Percentiles rank a stretch among this genome's conserved stretches.
phyloP scores from a whole-genome alignment of 179 eudicot genomes.

The Spergularia azorica region DNA sequence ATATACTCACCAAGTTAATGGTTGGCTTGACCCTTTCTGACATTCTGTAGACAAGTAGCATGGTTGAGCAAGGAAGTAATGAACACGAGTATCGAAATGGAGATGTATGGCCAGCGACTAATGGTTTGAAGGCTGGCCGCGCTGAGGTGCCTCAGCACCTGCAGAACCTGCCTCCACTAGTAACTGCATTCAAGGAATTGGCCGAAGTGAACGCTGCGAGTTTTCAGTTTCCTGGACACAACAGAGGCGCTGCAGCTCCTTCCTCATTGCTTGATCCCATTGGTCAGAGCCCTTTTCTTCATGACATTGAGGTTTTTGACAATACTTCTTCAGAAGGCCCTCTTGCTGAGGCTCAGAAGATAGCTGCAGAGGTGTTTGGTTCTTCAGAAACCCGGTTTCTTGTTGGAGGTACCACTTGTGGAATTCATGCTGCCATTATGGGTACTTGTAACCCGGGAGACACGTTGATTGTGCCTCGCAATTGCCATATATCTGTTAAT shows the following conservation, averaged over 20 bases:
- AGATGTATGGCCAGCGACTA: not conserved
- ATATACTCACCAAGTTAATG: no score
- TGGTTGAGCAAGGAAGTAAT: not conserved
- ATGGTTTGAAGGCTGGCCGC: no score
- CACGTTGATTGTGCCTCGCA: constrained; percentile 61
- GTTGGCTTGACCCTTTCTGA: no score
- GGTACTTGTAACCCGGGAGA: constrained; percentile 81
- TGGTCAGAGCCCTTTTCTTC: constrained; percentile 51
- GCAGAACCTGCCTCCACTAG: no score
- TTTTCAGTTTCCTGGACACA: constrained; percentile 88
- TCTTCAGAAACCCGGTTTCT: constrained; percentile 82
- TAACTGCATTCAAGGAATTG: constrained; percentile 38
- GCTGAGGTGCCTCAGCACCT: no score
- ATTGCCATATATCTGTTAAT: constrained; percentile 71
- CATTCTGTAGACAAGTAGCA: no score
- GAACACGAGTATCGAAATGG: constrained; percentile 1
- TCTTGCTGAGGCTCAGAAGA: constrained; percentile 59
- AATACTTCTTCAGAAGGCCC: constrained; percentile 68
- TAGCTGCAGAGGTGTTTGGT: constrained; percentile 71
- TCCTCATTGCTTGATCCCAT: constrained; percentile 53
- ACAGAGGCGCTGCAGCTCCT: constrained; percentile 78
- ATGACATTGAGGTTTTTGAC: constrained; percentile 71
- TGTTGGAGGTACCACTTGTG: constrained; percentile 89
- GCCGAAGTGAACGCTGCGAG: constrained; percentile 62
- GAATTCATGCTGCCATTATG: constrained; percentile 75